A percentile compares a stretch with the other conserved stretches of the same genome.
Evolutionary conservation across 2,329 filamentous ascomycete species (phyloP).

Genomic region (Orbilia blumenaviensis): DNA sequence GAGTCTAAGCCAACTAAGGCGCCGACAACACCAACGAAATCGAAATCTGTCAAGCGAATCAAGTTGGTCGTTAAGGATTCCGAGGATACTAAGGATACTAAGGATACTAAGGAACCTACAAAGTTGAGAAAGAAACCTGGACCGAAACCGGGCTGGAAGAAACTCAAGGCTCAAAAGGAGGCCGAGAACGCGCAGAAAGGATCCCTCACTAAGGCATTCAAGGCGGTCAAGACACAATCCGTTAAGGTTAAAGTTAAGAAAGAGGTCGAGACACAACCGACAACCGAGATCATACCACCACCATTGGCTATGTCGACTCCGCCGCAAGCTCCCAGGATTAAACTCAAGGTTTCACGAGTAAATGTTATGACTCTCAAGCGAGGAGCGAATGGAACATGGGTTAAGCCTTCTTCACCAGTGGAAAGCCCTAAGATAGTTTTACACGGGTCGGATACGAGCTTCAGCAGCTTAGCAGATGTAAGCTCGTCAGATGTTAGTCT

Average conservation of each 20-base stretch:
- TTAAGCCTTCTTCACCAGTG: not conserved
- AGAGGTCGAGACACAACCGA: not conserved
- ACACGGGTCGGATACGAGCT: conserved; percentile 49
- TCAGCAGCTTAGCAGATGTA: conserved; percentile 40
- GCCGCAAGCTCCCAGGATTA: not conserved
- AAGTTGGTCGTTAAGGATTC: conserved; percentile 27
- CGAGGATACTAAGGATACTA: not conserved
- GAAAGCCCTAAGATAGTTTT: conserved; percentile 31
- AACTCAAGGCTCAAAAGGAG: conserved; percentile 20
- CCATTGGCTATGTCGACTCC: not conserved
- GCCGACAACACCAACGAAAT: conserved; percentile 15
- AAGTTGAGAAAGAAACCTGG: conserved; percentile 41
- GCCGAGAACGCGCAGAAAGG: conserved; percentile 6
- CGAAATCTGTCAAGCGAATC: conserved; percentile 10
- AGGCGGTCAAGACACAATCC: conserved; percentile 25
- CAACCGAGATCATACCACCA: not conserved
- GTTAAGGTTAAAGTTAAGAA: conserved; percentile 14
- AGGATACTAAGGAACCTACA: conserved; percentile 6
- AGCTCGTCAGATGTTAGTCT: conserved; percentile 7
- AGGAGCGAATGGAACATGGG: conserved; percentile 3
- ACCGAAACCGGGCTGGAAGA: conserved; percentile 31
- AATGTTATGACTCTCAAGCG: conserved; percentile 46
- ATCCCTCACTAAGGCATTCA: conserved; percentile 48
- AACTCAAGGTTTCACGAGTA: conserved; percentile 26
- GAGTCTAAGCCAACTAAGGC: not conserved